These are phyloP conservation scores for Pythium chondricola DNA, from an alignment of 352 stramenopile species.

Conservation along the genomic window DNA sequence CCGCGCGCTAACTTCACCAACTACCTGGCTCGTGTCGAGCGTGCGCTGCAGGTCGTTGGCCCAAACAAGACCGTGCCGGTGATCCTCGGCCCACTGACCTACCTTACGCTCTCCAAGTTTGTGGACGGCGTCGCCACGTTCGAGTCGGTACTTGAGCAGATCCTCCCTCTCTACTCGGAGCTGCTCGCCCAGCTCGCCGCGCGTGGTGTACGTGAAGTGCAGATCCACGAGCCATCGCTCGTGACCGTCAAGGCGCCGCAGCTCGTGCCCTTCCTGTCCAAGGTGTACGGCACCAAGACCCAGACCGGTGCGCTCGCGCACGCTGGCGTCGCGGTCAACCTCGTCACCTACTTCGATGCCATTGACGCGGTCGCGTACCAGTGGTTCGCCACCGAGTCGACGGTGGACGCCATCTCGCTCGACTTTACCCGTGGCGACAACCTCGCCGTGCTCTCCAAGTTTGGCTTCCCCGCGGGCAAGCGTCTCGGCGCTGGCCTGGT, in stretches of 20 bases:
- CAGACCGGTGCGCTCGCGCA: constrained; percentile 52
- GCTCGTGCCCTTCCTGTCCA: constrained; percentile 44
- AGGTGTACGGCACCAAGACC: constrained; percentile 65
- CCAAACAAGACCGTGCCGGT: constrained; percentile 77
- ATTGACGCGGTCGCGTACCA: constrained; percentile 85
- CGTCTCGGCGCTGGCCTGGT: constrained; percentile 86
- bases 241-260: constrained; percentile 62
- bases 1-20: constrained; percentile 74
- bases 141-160: constrained; percentile 55
- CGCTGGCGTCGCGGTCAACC: constrained; percentile 56
- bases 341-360: constrained; percentile 88
- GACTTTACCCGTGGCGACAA: constrained; percentile 91
- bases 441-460: constrained; percentile 76
- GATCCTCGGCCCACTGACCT: constrained; percentile 80
- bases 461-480: constrained; percentile 80
- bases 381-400: constrained; percentile 72
- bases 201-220: constrained; percentile 80
- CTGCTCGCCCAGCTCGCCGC: constrained; percentile 65
- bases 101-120: constrained; percentile 76
- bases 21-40: constrained; percentile 71
- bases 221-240: constrained; percentile 90
- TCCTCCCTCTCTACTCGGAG: constrained; percentile 76
- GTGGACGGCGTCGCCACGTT: constrained; percentile 54
- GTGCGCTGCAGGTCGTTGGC: constrained; percentile 74
- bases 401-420: constrained; percentile 79